Conservation (phyloP, 2,329 filamentous ascomycete species). For the Graphilbum sp. region DNA sequence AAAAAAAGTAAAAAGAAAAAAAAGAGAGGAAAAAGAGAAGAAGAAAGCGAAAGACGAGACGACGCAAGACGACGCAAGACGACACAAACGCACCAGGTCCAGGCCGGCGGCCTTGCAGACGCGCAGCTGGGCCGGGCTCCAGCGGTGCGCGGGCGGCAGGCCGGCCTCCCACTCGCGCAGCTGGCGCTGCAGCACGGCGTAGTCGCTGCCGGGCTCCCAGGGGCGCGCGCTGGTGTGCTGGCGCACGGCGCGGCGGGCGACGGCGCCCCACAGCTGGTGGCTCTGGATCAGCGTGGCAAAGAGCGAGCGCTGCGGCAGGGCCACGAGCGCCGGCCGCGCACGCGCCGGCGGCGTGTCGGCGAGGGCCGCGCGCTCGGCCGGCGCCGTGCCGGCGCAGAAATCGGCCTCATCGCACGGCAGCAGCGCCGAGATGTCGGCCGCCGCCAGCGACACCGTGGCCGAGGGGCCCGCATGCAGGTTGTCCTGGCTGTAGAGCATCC, state of each 20-base stretch:
- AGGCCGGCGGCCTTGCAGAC: slow-evolving; percentile 29
- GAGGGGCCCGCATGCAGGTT: slow-evolving; percentile 36
- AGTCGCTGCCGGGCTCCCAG: slow-evolving; percentile 31
- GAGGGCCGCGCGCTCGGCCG: slow-evolving; percentile 32
- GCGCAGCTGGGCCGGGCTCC: slow-evolving; percentile 24
- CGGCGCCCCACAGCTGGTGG: slow-evolving; percentile 36
- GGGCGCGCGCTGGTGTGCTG: slow-evolving; percentile 26
- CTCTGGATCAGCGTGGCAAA: slow-evolving; percentile 39
- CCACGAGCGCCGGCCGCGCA: slow-evolving; percentile 25
- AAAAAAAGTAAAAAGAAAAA: too few species aligned
- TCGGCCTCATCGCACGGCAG: slow-evolving; percentile 36
- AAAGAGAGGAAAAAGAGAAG: too few species aligned
- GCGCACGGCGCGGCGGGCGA: slow-evolving; percentile 30
- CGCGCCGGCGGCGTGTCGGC: slow-evolving; percentile 34
- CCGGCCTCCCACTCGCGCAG: slow-evolving; percentile 31
- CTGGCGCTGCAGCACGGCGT: slow-evolving; percentile 23
- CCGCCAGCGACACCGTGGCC: slow-evolving; percentile 32
- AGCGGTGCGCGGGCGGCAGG: slow-evolving; percentile 30
- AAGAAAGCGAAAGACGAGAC: too few species aligned
- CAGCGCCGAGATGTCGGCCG: slow-evolving; percentile 36
- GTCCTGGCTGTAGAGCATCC: slow-evolving; percentile 24
- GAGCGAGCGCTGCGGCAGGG: slow-evolving; percentile 28
- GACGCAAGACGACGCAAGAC: too few species aligned
- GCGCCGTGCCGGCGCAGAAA: slow-evolving; percentile 30
- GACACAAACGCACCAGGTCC: slow-evolving; percentile 31